Percentiles rank a stretch among this genome's conserved stretches.
Evolutionary conservation across 768 basidiomycete genomes (phyloP).

Genomic region (Suillus plorans): DNA sequence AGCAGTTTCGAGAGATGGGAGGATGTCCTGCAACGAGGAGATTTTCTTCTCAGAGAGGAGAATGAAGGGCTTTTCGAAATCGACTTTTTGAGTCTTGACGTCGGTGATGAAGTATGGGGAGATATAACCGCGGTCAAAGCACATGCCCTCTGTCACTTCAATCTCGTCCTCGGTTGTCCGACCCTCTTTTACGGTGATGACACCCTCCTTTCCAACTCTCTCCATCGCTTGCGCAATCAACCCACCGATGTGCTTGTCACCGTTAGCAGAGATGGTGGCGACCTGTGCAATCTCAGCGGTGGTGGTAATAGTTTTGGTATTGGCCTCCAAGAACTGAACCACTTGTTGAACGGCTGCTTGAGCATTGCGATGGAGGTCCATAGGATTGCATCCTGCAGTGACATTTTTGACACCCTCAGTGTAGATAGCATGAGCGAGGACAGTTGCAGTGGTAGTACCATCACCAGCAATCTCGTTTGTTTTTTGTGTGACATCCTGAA

Average conservation of each 20-base stretch:
- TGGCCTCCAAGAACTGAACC: conserved; percentile 81
- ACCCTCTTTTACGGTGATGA: conserved; percentile 99
- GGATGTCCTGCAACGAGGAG: conserved; percentile 89
- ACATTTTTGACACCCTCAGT: conserved; percentile 99
- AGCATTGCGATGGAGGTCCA: conserved; percentile 98
- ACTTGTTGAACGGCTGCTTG: conserved; percentile 97
- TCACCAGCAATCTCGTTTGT: too few species aligned
- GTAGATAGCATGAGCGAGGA: conserved; percentile 96
- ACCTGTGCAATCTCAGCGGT: conserved; percentile 98
- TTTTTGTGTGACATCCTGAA: too few species aligned
- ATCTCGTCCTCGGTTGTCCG: conserved; percentile 98
- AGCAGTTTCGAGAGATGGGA: conserved; percentile 84
- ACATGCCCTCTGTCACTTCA: conserved; percentile 99
- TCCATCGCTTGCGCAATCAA: conserved; percentile 99
- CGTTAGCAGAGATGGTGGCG: conserved; percentile 85
- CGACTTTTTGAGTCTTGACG: conserved; percentile 93
- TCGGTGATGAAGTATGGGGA: conserved; percentile 98
- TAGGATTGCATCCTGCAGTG: conserved; percentile 98
- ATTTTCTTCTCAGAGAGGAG: conserved; percentile 99
- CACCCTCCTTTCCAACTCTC: conserved; percentile 99
- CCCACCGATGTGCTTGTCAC: conserved; percentile 86
- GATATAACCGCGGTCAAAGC: conserved; percentile 98
- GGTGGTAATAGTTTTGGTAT: conserved; percentile 94
- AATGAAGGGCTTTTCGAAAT: conserved; percentile 95
- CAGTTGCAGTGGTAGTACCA: conserved; percentile 98